phyloP scores from a whole-genome alignment of 768 basidiomycete genomes.

The Suillus lakei region DNA sequence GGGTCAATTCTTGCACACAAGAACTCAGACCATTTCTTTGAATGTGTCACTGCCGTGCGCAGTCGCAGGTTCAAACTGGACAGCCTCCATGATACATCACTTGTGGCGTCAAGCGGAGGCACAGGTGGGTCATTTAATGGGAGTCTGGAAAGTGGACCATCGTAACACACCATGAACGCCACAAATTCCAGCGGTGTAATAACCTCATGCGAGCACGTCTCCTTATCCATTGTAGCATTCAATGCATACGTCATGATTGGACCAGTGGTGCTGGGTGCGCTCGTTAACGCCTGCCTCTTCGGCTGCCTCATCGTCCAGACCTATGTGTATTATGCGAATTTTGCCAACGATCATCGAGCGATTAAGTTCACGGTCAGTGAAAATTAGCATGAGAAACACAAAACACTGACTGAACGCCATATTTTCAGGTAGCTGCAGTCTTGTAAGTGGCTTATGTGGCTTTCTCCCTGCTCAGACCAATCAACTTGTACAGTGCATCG shows the following conservation, averaged over 20 bases:
- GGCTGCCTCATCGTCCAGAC: conserved; percentile 30
- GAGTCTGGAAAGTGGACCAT: not conserved
- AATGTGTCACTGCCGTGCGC: no score
- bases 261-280: conserved; percentile 24
- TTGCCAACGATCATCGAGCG: conserved; percentile 18
- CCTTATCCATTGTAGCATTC: not conserved
- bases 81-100: no score
- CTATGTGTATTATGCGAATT: conserved; percentile 29
- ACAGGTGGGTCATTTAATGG: not conserved
- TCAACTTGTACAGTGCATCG: not conserved
- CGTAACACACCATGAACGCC: not conserved
- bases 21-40: no score
- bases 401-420: not conserved
- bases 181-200: not conserved
- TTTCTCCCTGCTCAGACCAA: not conserved
- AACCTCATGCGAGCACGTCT: not conserved
- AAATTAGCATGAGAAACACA: not conserved
- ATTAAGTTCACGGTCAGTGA: conserved; percentile 23
- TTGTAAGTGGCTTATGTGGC: conserved; percentile 3
- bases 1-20: no score
- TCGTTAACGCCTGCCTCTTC: conserved; percentile 27
- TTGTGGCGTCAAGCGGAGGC: not conserved
- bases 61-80: no score
- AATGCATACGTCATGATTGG: conserved; percentile 20
- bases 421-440: conserved; percentile 2